These are phyloP conservation scores for Vachellia collinsii DNA, from an alignment of 306 rosid species.

Conservation along the genomic window DNA sequence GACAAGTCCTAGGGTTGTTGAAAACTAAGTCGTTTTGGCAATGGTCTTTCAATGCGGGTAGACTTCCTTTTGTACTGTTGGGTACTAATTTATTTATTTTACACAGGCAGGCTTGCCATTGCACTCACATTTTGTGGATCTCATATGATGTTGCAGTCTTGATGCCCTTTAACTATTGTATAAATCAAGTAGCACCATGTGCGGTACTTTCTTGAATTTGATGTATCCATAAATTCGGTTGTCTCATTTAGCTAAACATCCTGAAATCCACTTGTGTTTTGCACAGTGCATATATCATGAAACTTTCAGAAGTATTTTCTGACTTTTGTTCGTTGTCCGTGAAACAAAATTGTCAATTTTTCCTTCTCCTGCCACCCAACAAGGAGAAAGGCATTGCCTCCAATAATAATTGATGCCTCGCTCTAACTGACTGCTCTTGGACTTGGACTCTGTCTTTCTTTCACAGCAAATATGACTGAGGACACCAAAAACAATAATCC, in stretches of 20 bases:
- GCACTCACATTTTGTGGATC: background rate
- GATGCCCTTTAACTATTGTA: background rate
- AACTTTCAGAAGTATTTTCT: background rate
- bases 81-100: background rate
- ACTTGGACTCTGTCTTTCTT: background rate
- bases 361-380: slow-evolving; percentile 31
- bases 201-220: too few relatives aligned
- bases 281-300: background rate
- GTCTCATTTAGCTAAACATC: background rate
- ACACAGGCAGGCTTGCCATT: background rate
- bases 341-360: slow-evolving; percentile 18
- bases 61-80: background rate
- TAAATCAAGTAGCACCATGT: background rate
- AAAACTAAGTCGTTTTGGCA: slow-evolving; percentile 5
- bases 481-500: slow-evolving; percentile 14
- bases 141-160: background rate
- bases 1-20: slow-evolving; percentile 29
- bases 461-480: slow-evolving; percentile 25
- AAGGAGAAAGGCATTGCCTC: slow-evolving; percentile 1
- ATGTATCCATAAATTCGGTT: too few relatives aligned
- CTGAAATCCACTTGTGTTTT: background rate
- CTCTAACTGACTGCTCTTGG: background rate
- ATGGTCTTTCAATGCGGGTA: background rate
- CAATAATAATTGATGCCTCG: slow-evolving; percentile 2
- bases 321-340: slow-evolving; percentile 13